A percentile compares a stretch with the other conserved stretches of the same genome.
These are phyloP conservation scores for Plasmodium knowlesi DNA, from an alignment of 169 alveolate species.

Conservation along the genomic window DNA sequence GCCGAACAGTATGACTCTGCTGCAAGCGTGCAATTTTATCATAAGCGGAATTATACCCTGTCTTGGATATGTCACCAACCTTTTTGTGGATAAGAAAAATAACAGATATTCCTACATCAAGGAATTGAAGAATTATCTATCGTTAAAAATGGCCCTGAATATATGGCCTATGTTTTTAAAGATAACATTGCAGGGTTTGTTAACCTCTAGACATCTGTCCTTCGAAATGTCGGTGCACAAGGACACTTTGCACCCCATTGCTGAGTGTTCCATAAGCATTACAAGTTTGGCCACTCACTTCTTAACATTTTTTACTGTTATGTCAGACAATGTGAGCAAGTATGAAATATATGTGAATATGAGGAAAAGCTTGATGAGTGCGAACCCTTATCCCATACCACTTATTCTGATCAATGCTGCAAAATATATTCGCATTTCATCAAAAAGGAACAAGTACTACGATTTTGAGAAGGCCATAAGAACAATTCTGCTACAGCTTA, in stretches of 20 bases:
- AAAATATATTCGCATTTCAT: constrained; percentile 65
- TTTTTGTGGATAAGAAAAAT: constrained; percentile 54
- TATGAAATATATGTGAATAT: constrained; percentile 63
- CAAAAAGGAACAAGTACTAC: constrained; percentile 57
- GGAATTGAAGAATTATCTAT: constrained; percentile 64
- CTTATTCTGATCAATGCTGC: constrained; percentile 69
- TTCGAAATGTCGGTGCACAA: constrained; percentile 75
- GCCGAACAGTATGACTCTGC: constrained; percentile 61
- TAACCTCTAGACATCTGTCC: constrained; percentile 68
- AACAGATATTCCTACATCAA: constrained; percentile 56
- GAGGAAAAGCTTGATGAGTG: constrained; percentile 18
- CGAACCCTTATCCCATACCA: constrained; percentile 42
- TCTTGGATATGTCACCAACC: constrained; percentile 63
- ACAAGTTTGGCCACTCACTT: constrained; percentile 75
- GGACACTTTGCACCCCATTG: constrained; percentile 61
- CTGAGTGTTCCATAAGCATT: constrained; percentile 69
- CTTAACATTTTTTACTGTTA: constrained; percentile 62
- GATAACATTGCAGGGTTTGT: constrained; percentile 60
- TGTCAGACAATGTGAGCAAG: constrained; percentile 63
- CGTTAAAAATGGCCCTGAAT: constrained; percentile 76
- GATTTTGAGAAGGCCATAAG: constrained; percentile 74
- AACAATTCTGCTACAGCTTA: constrained; percentile 65
- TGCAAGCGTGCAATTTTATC: constrained; percentile 69
- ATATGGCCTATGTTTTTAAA: constrained; percentile 76
- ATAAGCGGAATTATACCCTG: constrained; percentile 75